Evolutionary conservation across 2,329 filamentous ascomycete species (phyloP).

Genomic region (Mollisiaceae sp.): DNA sequence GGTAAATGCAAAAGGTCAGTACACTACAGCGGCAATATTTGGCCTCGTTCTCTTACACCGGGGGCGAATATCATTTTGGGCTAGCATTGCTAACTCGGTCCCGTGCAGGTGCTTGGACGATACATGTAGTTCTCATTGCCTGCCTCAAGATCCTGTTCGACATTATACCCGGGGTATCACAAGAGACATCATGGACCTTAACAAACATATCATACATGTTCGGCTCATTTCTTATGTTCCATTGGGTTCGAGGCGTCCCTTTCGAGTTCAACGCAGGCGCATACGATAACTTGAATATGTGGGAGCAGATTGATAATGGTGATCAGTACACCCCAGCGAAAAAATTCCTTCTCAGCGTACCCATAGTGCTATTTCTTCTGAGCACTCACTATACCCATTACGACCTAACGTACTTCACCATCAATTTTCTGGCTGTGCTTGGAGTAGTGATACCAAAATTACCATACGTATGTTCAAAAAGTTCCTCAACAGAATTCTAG

Average conservation of each 20-base stretch:
- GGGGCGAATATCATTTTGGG: constrained; percentile 5
- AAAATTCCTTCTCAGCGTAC: constrained; percentile 95
- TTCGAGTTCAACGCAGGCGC: constrained; percentile 99
- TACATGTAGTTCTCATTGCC: constrained; percentile 91
- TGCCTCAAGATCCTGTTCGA: constrained; percentile 96
- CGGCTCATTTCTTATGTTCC: constrained; percentile 99
- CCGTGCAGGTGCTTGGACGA: constrained; percentile 86
- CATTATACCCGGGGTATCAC: constrained; percentile 92
- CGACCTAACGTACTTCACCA: constrained; percentile 93
- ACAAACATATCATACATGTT: constrained; percentile 99
- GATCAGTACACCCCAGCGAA: constrained; percentile 98
- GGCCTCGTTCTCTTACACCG: constrained; percentile 8
- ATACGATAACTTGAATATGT: constrained; percentile 99
- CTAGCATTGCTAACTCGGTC: constrained; percentile 23
- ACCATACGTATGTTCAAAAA: constrained; percentile 73
- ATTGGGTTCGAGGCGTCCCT: constrained; percentile 95
- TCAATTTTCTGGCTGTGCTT: constrained; percentile 93
- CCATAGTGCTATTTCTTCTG: constrained; percentile 90
- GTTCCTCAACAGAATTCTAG: constrained; percentile 10
- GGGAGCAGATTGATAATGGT: constrained; percentile 99
- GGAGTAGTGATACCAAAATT: constrained; percentile 95
- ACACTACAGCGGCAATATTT: constrained; percentile 9
- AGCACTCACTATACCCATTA: constrained; percentile 99
- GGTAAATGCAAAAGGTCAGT: constrained; percentile 97
- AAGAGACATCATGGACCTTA: constrained; percentile 98